These are phyloP conservation scores for Fusarium torreyae DNA, from an alignment of 2,329 filamentous ascomycete genomes.

Conservation along the genomic window DNA sequence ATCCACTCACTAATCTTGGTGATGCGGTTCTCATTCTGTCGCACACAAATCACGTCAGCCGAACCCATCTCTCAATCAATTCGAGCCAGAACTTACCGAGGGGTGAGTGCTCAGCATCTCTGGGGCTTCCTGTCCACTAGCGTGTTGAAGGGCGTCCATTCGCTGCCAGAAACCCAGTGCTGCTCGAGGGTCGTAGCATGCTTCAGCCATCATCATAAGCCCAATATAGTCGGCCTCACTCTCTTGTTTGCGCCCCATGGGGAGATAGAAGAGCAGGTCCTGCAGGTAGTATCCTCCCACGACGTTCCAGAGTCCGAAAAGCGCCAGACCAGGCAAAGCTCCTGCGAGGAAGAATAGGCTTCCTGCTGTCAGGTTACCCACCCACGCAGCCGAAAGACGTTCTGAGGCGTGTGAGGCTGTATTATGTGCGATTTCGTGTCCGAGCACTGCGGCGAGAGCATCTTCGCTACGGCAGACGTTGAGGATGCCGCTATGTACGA, in stretches of 20 bases:
- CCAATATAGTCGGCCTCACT: conserved; percentile 86
- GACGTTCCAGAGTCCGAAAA: conserved; percentile 59
- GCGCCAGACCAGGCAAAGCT: conserved; percentile 57
- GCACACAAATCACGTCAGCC: conserved; percentile 12
- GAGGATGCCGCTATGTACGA: conserved; percentile 82
- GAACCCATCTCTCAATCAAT: neutral
- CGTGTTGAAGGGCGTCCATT: conserved; percentile 69
- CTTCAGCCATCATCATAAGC: conserved; percentile 85
- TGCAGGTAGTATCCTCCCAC: conserved; percentile 65
- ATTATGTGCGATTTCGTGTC: conserved; percentile 86
- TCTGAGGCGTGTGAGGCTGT: conserved; percentile 79
- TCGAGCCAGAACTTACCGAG: conserved; percentile 65
- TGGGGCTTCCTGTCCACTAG: conserved; percentile 66
- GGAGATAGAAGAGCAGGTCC: conserved; percentile 75
- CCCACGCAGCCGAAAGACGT: conserved; percentile 68
- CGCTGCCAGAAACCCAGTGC: conserved; percentile 77
- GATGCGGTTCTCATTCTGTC: conserved; percentile 72
- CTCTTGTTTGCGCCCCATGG: conserved; percentile 80
- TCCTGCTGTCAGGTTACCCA: conserved; percentile 66
- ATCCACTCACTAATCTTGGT: conserved; percentile 76
- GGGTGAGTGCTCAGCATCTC: conserved; percentile 85
- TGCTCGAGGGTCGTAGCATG: conserved; percentile 80
- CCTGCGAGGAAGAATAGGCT: conserved; percentile 66
- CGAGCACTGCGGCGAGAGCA: conserved; percentile 80
- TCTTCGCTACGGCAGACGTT: conserved; percentile 77